Evolutionary conservation across 1,284 basidiomycete genomes (phyloP).

Genomic region (Hypsizygus ulmarius): DNA sequence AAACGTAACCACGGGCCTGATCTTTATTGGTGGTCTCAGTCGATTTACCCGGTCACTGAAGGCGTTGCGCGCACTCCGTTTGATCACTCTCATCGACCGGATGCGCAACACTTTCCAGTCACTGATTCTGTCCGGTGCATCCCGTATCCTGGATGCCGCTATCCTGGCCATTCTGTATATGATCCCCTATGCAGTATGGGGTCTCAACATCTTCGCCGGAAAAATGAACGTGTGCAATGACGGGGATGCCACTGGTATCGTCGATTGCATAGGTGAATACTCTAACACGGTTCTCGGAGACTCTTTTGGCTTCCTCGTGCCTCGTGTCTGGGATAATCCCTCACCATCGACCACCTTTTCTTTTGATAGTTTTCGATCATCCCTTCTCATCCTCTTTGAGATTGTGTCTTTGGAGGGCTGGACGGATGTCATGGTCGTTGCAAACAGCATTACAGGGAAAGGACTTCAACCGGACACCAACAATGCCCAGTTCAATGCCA

Average conservation of each 20-base stretch:
- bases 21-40: slow-evolving; percentile 79
- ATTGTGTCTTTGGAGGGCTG: slow-evolving; percentile 96
- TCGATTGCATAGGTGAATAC: slow-evolving; percentile 79
- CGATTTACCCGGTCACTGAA: slow-evolving; percentile 86
- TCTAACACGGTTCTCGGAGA: slow-evolving; percentile 53
- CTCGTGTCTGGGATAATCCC: slow-evolving; percentile 89
- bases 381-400: slow-evolving; percentile 93
- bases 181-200: slow-evolving; percentile 98
- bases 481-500: slow-evolving; percentile 75
- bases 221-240: slow-evolving; percentile 89
- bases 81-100: slow-evolving; percentile 86
- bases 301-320: slow-evolving; percentile 70
- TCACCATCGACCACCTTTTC: slow-evolving; percentile 82
- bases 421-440: slow-evolving; percentile 87
- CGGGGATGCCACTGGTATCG: slow-evolving; percentile 48
- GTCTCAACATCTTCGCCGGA: slow-evolving; percentile 90
- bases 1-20: slow-evolving; percentile 78
- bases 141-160: slow-evolving; percentile 88
- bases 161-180: slow-evolving; percentile 93
- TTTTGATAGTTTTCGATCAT: slow-evolving; percentile 87
- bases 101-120: slow-evolving; percentile 91
- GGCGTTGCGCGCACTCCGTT: slow-evolving; percentile 83
- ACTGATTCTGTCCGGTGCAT: slow-evolving; percentile 86
- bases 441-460: slow-evolving; percentile 76
- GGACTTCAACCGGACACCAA: slow-evolving; percentile 73